Evolutionary conservation across 345 rosid species (phyloP), one percentile per base, ranked within the genome.

Genomic region (Cardamine occulta): DNA sequence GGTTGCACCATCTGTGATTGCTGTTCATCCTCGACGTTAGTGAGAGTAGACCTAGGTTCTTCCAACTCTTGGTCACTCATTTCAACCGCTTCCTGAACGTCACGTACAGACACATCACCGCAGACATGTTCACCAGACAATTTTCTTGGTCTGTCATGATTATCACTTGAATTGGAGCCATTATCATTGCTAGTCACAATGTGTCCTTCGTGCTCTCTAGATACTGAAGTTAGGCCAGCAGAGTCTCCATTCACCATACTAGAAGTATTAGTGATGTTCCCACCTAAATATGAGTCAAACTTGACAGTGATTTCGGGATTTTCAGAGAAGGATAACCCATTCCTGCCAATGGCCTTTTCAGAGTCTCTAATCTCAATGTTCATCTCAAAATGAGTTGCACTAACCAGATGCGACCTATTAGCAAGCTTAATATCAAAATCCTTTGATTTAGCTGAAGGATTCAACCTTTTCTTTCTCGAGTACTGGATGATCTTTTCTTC

Each of bases 391-490:
- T 14, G 24, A 64, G 21, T 21, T 42, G 62, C 45, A 48, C 58
- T 63, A 52, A 42, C 67, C 45, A 32, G 49, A 57, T 24, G 17
- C 17, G 77, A 72, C 57, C 34, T 40, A 51, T 42, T 52, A 49
- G 40, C 51, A 60, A 61, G 15, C n/a, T 29, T 54, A 24, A 14
- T 55, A 64, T 15, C 72, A 54, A 44, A 32, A 31, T 19, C 57
- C 44, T 44, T 66, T 31, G 64, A 44, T 31, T 44, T 45, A 44
- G 72, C 75, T 23, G 52, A 47, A 62, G 80, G 76, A 70, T 85
- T 89, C 48, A 66, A 72, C 83, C 83, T 89, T 77, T 83, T 95
- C 87, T 90, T 86, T 80, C 99, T 90, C 32, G 89, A 75, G 81
- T 95, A 95, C 58, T 86, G 93, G 68, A 95, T 84, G 74, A 95